A percentile compares a stretch with the other conserved stretches of the same genome.
Conservation (phyloP, 345 rosid genomes). For the Orychophragmus violaceus region DNA sequence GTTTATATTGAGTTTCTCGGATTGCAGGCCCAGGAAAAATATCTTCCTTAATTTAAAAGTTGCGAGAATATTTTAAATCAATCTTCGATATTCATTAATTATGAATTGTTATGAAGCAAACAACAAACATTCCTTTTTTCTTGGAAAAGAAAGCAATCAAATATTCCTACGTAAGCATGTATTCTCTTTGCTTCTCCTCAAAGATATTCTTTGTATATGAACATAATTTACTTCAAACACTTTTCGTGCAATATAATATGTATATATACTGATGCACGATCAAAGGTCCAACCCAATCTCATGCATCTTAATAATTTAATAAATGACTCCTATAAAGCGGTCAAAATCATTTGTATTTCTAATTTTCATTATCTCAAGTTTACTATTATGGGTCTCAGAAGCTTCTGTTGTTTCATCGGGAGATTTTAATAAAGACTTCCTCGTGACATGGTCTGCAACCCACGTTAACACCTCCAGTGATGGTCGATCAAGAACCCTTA, state of each 20-base stretch:
- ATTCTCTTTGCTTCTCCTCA: conserved; percentile 22
- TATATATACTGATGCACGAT: conserved; percentile 13
- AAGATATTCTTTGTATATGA: conserved; percentile 24
- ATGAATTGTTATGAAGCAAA: background rate
- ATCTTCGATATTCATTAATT: no score
- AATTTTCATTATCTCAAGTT: conserved; percentile 20
- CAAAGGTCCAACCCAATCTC: conserved; percentile 1
- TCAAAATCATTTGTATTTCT: conserved; percentile 13
- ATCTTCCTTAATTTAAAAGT: no score
- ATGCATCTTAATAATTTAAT: background rate
- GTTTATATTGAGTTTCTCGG: no score
- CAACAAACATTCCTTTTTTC: conserved; percentile 11
- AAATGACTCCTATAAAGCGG: conserved; percentile 23
- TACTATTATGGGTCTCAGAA: conserved; percentile 31
- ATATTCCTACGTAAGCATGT: background rate
- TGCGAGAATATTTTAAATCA: no score
- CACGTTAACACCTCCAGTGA: conserved; percentile 62
- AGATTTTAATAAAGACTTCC: conserved; percentile 62
- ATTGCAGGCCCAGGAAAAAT: no score
- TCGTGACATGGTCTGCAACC: conserved; percentile 66
- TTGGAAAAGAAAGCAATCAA: background rate
- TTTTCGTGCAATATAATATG: conserved; percentile 31
- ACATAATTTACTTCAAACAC: conserved; percentile 3
- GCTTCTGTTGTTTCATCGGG: conserved; percentile 59
- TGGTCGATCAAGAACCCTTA: conserved; percentile 60